Evolutionary conservation across 495 filamentous ascomycete species (phyloP), one percentile per base, ranked within the genome.

Genomic region (Penicillium arizonense): DNA sequence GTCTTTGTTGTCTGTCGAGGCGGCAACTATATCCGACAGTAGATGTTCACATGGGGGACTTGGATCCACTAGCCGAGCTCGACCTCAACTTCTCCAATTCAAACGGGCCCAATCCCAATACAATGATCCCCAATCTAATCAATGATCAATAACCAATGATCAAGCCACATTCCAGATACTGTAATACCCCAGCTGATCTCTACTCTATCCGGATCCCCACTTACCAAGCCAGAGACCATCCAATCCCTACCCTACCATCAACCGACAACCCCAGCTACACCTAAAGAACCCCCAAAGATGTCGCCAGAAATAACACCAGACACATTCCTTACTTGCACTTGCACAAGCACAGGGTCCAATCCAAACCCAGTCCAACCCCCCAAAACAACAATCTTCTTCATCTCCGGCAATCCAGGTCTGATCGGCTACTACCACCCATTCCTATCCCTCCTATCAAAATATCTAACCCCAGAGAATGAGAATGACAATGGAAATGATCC

Each of bases 401-500:
- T 96, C 36, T 77, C 90, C 24, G 93, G 93, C 13, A 96, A 96
- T 55, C 93, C 93, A 9, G 93, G 93, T 0, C 72, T 96, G 32
- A 84, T 96, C 40, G 73, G 71, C 28, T 97, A 91, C 75, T 97
- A 97, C 69, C 65, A 77, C 33, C 75, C 80, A 1, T 96, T 95
- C 68, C 75, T 90, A 20, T 83, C 69, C 40, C 68, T 73, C 21
- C 69, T 86, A 4, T 65, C 71, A 24, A 42, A 57, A 11, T 51
- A 67, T 33, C 55, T 69, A 18, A 38, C 12, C 21, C 4, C 20
- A 38, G 30, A 12, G 7, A 6, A 24, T 30, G 28, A 18, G 5
- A 26, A 18, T 23, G 39, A 46, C 5, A 13, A 38, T 9, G 10
- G 28, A 36, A n/a, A n/a, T 20, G 44, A 13, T 11, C 13, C 12